Evolutionary conservation across 305 asterid genomes (phyloP), one percentile per base, ranked within the genome.

Genomic region (Solanum hybrid): DNA sequence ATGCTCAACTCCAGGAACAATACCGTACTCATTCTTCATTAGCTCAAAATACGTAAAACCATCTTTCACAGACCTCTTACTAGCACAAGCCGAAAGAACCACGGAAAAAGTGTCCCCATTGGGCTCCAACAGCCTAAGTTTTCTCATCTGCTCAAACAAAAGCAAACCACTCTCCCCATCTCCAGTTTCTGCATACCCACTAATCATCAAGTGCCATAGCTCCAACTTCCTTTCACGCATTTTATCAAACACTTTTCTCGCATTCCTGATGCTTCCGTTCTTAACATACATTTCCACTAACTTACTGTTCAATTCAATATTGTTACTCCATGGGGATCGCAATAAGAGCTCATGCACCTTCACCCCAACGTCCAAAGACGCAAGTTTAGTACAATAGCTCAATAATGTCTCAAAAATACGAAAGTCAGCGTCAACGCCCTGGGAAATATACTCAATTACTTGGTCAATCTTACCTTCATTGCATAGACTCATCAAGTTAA

Each of bases 101-200:
- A 90, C 89, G 11, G 70, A 68, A 88, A 93, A 93, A n/a, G 94
- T 93, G 89, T 92, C 92, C 34, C 85, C 89, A 90, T 90, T 89
- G 34, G 92, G 95, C 73, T 65, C 88, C 82, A 88, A 86, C 22
- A 27, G 39, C 87, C 92, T 93, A 31, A 76, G 29, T 81, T 90
- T 91, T 91, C 90, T 93, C 91, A 92, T 82, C 11, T 87, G 90
- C 86, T 90, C 94, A 81, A 93, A 93, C 86, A 93, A 90, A 86
- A 92, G 87, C 84, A 92, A 72, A 34, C 93, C 94, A 22, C 85
- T 85, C 29, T 83, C 78, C 68, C 94, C 95, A 77, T 91, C 92
- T 65, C 94, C 92, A 24, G 90, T 93, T 73, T 91, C 89, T 10
- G 90, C 92, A 88, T 91, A 93, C 11, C 95, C 95, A 29, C 34